phyloP scores from a whole-genome alignment of 1,139 yeast genomes.

The Nematodospora anomalae region DNA sequence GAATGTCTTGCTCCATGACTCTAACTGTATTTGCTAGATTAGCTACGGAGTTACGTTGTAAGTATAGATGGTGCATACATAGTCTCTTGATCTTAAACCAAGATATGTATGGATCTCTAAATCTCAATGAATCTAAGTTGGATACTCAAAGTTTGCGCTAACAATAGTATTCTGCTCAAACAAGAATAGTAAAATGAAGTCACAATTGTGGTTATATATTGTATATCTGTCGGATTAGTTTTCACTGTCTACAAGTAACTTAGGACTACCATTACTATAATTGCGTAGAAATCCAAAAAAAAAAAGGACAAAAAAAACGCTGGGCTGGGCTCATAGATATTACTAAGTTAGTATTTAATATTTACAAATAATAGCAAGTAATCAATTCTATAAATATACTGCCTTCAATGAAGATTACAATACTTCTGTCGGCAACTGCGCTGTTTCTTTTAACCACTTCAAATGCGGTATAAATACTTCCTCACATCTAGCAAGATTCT shows the following conservation, averaged over 20 bases:
- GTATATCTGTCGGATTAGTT: neutral
- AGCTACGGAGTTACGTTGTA: slow-evolving; percentile 32
- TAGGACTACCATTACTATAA: too few species aligned
- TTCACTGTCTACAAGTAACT: too few species aligned
- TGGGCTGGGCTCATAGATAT: too few species aligned
- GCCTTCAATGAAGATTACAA: slow-evolving; percentile 65
- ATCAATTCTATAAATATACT: too few species aligned
- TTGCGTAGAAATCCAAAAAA: too few species aligned
- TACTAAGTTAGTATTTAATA: too few species aligned
- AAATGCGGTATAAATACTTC: slow-evolving; percentile 42
- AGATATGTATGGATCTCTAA: neutral
- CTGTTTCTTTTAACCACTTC: slow-evolving; percentile 31
- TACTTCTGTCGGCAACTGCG: neutral
- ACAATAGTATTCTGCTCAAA: neutral
- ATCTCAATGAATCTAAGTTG: neutral
- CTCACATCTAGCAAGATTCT: slow-evolving; percentile 31
- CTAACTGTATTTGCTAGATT: slow-evolving; percentile 23
- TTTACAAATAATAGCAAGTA: too few species aligned
- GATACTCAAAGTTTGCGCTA: neutral
- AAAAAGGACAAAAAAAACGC: too few species aligned
- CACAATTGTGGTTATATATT: neutral
- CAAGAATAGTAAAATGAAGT: neutral
- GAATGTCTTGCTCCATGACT: slow-evolving; percentile 25
- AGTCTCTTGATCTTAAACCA: neutral
- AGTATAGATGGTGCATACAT: slow-evolving; percentile 5